A percentile compares a stretch with the other conserved stretches of the same genome.
Conservation (phyloP, 805 yeast genomes). For the Ogataea zsoltii region DNA sequence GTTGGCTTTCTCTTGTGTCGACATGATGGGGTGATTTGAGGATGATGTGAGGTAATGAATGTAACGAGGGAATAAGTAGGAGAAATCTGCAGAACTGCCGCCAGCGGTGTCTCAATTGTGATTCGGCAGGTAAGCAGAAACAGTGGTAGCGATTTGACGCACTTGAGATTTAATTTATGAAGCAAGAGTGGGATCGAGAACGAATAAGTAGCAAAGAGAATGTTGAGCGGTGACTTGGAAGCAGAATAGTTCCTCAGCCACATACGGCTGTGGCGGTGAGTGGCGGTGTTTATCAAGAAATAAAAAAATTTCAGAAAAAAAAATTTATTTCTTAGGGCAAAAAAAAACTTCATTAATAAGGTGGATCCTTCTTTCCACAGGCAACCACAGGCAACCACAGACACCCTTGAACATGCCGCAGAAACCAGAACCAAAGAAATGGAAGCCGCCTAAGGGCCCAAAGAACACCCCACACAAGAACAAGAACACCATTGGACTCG, state of each 20-base stretch:
- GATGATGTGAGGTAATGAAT: not conserved
- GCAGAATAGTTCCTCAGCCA: no score
- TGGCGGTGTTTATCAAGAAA: not conserved
- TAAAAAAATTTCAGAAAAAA: not conserved
- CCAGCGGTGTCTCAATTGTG: no score
- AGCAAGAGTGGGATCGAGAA: no score
- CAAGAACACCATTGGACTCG: conserved; percentile 81
- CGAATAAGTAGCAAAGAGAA: no score
- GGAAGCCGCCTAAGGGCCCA: conserved; percentile 92
- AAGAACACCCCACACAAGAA: conserved; percentile 84
- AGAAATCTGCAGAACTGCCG: no score
- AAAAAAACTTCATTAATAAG: conserved; percentile 1
- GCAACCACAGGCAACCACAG: not conserved
- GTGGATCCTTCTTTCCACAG: not conserved
- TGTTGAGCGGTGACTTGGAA: no score
- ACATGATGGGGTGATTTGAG: conserved; percentile 1
- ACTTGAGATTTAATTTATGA: no score
- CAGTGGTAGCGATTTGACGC: no score
- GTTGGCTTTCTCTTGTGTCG: not conserved
- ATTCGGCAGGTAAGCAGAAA: no score
- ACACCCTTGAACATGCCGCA: conserved; percentile 43
- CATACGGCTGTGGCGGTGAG: not conserved
- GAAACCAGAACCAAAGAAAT: conserved; percentile 59
- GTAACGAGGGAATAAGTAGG: not conserved
- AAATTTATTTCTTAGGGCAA: not conserved